phyloP scores from a whole-genome alignment of 371 early-diverging fungal genomes.

The Rhizomucor pusillus region DNA sequence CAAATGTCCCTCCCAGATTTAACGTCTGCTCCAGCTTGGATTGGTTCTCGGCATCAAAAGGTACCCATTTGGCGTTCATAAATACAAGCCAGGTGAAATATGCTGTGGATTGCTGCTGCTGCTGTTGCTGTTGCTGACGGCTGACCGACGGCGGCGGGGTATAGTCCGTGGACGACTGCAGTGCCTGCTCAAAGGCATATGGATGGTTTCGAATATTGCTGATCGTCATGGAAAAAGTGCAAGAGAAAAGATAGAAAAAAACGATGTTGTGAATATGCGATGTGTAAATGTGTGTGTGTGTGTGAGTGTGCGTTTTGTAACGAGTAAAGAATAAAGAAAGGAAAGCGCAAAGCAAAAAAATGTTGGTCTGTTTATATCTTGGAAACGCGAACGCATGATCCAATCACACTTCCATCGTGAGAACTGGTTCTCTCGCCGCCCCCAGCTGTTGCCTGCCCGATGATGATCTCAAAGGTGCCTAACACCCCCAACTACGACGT shows the following conservation, averaged over 20 bases:
- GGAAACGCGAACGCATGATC: slow-evolving; percentile 18
- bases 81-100: slow-evolving; percentile 49
- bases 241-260: background rate
- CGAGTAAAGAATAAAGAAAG: slow-evolving; percentile 3
- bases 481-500: no score
- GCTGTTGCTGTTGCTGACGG: slow-evolving; percentile 13
- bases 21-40: slow-evolving; percentile 43
- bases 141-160: slow-evolving; percentile 8
- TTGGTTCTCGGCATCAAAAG: slow-evolving; percentile 42
- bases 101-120: slow-evolving; percentile 16
- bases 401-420: slow-evolving; percentile 14
- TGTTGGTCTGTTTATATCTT: background rate
- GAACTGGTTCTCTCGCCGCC: background rate
- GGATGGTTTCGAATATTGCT: slow-evolving; percentile 38
- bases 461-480: no score
- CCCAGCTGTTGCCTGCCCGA: no score
- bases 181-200: slow-evolving; percentile 35
- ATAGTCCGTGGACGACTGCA: slow-evolving; percentile 29
- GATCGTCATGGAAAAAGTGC: slow-evolving; percentile 1
- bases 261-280: background rate
- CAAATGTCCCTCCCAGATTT: slow-evolving; percentile 47
- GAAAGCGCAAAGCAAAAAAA: slow-evolving; percentile 11
- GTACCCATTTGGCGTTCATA: slow-evolving; percentile 42
- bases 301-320: background rate
- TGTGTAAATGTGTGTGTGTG: background rate